A percentile compares a stretch with the other conserved stretches of the same genome.
Evolutionary conservation across 2,329 filamentous ascomycete species (phyloP).

Genomic region (Stachybotrys elegans): DNA sequence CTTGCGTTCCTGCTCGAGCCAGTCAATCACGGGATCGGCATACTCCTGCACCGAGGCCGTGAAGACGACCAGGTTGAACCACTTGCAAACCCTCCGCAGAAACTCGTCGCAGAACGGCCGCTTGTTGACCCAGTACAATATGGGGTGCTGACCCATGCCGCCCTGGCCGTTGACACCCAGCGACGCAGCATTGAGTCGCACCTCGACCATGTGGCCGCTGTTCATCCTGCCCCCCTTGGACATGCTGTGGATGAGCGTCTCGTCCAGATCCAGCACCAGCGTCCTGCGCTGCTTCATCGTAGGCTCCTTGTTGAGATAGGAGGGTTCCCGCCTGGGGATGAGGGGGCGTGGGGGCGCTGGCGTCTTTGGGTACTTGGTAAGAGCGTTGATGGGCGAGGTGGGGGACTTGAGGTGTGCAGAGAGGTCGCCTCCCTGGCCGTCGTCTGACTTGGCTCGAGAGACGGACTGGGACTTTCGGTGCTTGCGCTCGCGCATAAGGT

Average conservation of each 20-base stretch:
- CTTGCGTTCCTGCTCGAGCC: constrained; percentile 93
- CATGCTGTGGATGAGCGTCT: constrained; percentile 97
- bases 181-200: constrained; percentile 72
- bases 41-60: constrained; percentile 98
- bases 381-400: constrained; percentile 70
- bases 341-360: constrained; percentile 85
- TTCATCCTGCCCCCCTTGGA: constrained; percentile 94
- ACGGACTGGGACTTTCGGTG: constrained; percentile 55
- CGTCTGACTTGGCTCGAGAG: constrained; percentile 34
- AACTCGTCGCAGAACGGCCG: constrained; percentile 96
- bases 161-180: constrained; percentile 66
- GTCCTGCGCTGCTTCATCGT: constrained; percentile 73
- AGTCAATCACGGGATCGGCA: constrained; percentile 97
- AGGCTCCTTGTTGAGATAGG: constrained; percentile 65
- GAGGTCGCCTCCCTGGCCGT: constrained; percentile 42
- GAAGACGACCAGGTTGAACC: constrained; percentile 96
- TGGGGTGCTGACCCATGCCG: constrained; percentile 74
- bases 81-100: constrained; percentile 84
- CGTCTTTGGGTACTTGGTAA: constrained; percentile 87
- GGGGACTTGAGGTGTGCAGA: constrained; percentile 89
- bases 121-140: constrained; percentile 98
- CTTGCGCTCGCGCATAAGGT: constrained; percentile 67
- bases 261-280: constrained; percentile 89
- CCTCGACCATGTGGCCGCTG: constrained; percentile 97
- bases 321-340: constrained; percentile 83